Evolutionary conservation across 2,329 filamentous ascomycete genomes (phyloP), one percentile per base, ranked within the genome.

Genomic region (Massarina eburnea): DNA sequence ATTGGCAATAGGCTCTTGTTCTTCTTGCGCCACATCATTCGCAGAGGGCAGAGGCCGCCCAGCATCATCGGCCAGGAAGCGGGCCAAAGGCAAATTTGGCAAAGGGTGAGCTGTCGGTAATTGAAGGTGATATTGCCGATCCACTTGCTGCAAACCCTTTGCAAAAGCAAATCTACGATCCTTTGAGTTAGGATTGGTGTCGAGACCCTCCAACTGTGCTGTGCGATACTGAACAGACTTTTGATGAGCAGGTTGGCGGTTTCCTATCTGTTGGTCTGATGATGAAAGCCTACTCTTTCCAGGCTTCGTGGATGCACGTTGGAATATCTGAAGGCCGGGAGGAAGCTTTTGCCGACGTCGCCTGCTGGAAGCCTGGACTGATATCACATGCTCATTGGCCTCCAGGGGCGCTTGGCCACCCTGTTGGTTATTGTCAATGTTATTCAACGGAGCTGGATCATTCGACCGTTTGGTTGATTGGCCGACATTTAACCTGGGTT

Each of bases 141-240:
- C 61, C 14, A 61, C 58, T 29, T 49, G 54, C 32, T 54, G 56
- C 22, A 72, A 45, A 6, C 58, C 63, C 39, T 56, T 65, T 26
- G 60, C 57, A 46, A 76, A 76, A 4, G 67, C 70, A 22, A 64
- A 58, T 21, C 63, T 62, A 14, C 70, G 66, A 52, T 73, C 62
- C 17, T 49, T 54, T 15, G 47, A 45, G 21, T 68, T 55, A 37
- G 71, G 71, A 1, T 66, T 64, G n/a, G 48, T 52, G 45, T 76
- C 74, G 14, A 72, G 59, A 3, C 66, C 63, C 49, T 77, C 75
- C 3, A 77, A 55, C 50, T 77, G 75, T 21, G 68, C 74, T 33
- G 54, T 48, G 32, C 71, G 63, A 39, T 59, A 61, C 8, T 53
- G 39, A 3, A 53, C 40, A 12, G 54, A 41, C 1, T 41, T 46